Conservation (phyloP, 768 basidiomycete species). For the Boletus vinaceobasis region DNA sequence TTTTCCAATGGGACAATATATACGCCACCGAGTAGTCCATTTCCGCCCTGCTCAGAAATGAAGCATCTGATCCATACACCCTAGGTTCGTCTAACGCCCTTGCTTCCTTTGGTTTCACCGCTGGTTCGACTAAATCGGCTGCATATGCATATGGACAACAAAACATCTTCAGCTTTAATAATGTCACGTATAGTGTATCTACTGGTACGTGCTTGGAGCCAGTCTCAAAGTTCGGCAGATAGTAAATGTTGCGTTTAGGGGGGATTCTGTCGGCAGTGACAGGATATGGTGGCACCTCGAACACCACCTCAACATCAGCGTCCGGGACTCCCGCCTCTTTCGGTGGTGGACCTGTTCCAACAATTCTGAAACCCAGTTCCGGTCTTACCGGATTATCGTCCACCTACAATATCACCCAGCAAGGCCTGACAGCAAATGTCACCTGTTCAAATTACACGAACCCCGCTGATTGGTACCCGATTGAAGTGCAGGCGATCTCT, state of each 20-base stretch:
- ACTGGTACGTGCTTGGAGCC: not conserved
- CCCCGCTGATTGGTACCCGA: not conserved
- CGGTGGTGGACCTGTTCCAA: not conserved
- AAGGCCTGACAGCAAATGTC: not conserved
- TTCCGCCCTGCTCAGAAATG: not conserved
- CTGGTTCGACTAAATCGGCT: not conserved
- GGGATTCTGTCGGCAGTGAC: not conserved
- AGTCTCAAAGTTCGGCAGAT: not conserved
- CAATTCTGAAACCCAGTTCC: not conserved
- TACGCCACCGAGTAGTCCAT: not conserved
- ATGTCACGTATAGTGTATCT: not conserved
- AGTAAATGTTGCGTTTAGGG: not conserved
- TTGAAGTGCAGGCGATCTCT: not conserved
- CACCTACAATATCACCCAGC: not conserved
- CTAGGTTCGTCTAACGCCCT: not conserved
- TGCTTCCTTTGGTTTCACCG: not conserved
- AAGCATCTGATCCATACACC: not conserved
- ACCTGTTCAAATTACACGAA: not conserved
- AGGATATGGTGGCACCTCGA: not conserved
- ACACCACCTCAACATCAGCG: not conserved
- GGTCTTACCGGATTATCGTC: not conserved
- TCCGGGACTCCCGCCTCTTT: not conserved
- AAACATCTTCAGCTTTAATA: not conserved
- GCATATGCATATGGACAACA: not conserved
- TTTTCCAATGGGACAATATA: not conserved